Conservation (phyloP, 2,329 filamentous ascomycete species). For the Cladosporium colombiae region DNA sequence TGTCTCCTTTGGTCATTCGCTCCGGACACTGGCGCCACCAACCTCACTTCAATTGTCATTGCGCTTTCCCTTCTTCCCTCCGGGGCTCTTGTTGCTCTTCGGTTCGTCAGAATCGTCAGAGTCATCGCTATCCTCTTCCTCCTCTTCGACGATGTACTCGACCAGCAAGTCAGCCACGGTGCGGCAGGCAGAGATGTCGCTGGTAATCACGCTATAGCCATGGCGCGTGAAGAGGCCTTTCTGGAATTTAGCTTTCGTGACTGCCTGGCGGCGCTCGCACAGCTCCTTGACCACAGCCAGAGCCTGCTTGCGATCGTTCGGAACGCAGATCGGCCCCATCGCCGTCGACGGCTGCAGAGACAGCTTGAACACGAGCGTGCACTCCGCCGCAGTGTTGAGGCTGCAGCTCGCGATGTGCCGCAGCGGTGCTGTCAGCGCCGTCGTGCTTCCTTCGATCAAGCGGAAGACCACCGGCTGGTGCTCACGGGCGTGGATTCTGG, state of each 20-base stretch:
- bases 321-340: not conserved
- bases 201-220: not conserved
- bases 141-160: slow-evolving; percentile 3
- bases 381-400: not conserved
- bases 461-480: not conserved
- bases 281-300: not conserved
- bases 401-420: not conserved
- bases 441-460: not conserved
- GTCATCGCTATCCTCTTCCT: not conserved
- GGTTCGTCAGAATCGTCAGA: not conserved
- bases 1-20: not conserved
- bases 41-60: not conserved
- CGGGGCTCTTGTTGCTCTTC: not conserved
- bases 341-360: slow-evolving; percentile 5
- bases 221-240: not conserved
- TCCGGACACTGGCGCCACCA: not conserved
- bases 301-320: slow-evolving; percentile 10
- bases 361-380: slow-evolving; percentile 10
- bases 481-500: not conserved
- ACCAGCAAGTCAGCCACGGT: slow-evolving; percentile 10
- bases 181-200: slow-evolving; percentile 2
- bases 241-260: not conserved
- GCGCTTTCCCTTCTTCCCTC: not conserved
- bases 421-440: not conserved
- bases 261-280: not conserved